Percentiles rank a stretch among this genome's conserved stretches.
These are phyloP conservation scores for Melaleuca quinquenervia DNA, from an alignment of 345 rosid species.

Conservation along the genomic window DNA sequence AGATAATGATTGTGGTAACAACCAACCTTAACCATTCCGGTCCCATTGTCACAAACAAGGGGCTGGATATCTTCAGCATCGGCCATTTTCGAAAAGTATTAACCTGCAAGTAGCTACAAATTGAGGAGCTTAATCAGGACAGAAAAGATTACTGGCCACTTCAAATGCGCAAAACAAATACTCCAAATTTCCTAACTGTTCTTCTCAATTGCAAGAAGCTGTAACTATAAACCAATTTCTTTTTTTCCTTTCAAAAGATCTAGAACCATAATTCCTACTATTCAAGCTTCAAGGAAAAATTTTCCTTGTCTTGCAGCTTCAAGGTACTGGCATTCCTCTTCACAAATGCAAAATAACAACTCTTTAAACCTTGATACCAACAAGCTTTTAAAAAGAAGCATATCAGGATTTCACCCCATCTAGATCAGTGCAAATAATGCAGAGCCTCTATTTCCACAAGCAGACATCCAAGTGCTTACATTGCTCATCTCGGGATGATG, in stretches of 20 bases:
- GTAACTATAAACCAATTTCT: neutral
- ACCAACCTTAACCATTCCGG: conserved; percentile 71
- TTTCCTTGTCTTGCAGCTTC: neutral
- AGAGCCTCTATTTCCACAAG: neutral
- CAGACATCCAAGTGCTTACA: neutral
- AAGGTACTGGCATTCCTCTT: neutral
- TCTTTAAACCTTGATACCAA: neutral
- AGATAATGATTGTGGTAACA: neutral
- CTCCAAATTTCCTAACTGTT: neutral
- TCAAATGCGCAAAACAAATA: neutral
- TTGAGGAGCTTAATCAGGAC: neutral
- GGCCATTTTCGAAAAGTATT: conserved; percentile 51
- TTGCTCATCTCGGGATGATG: neutral
- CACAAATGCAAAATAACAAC: neutral
- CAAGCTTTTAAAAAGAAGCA: neutral
- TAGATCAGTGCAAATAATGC: neutral
- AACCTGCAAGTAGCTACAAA: neutral
- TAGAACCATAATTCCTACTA: neutral
- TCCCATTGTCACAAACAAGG: conserved; percentile 70
- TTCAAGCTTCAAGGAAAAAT: neutral
- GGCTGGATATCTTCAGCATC: conserved; percentile 90
- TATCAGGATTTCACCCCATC: neutral
- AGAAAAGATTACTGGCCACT: neutral
- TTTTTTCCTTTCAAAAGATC: neutral
- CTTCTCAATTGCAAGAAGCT: neutral